Evolutionary conservation across 2,329 filamentous ascomycete genomes (phyloP), one percentile per base, ranked within the genome.

Genomic region (Plectosphaerella cucumerina): DNA sequence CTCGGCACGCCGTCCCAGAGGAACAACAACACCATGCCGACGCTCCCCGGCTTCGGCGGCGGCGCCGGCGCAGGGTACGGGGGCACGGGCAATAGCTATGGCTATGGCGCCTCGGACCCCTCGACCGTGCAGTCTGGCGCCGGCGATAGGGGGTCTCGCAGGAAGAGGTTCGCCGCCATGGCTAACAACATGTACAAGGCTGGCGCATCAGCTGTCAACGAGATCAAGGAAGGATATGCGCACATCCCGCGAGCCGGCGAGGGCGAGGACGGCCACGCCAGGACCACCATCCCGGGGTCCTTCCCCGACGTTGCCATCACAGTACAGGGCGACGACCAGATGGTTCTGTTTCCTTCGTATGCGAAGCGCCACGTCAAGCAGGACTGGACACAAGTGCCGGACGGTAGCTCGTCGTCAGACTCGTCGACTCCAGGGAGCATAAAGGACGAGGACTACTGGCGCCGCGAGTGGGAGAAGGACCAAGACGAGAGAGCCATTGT

Each of bases 321-420:
- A 15, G 81, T 84, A 11, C 85, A 84, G 54, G 92, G 90, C 12
- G 82, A 90, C 53, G 91, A 97, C 66, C 90, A 97, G 71, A 90
- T 99, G 85, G 83, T 99, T 10, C 67, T 99, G 21, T 99, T 99
- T 59, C 94, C 94, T 0, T 97, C 90, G 49, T 99, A 99, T 65
- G 90, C 90, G 9, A 85, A 92, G 63, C 78, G 78, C 54, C 87
- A 95, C 65, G 68, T 81, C 33, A 86, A 70, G 64, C 65, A 68
- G 56, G 67, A 67, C n/a, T 69, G 68, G 58, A 59, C 56, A n/a
- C 61, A 68, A 17, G 54, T 56, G 31, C 51, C 60, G 21, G 54
- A 59, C 21, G 62, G 57, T 62, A 6, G 12, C 20, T 65, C 70
- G 50, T 62, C 72, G 55, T 31, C 26, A 31, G 26, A 31, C 12